Evolutionary conservation across 495 filamentous ascomycete species (phyloP), one percentile per base, ranked within the genome.

Genomic region (Chlorociboria aeruginascens): DNA sequence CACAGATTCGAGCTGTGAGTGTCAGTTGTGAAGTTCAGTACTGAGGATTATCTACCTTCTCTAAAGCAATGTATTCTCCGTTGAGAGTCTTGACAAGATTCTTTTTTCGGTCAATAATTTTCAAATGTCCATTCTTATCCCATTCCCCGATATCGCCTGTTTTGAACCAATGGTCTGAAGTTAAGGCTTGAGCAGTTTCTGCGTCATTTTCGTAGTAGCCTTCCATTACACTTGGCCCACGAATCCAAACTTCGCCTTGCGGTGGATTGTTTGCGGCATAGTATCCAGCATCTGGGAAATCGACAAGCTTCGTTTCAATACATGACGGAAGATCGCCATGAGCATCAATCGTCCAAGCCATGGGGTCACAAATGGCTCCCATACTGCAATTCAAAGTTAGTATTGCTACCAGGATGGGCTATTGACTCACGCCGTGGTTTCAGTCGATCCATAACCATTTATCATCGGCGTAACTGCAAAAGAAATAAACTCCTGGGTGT

Each of bases 1-100:
- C 50, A 94, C 70, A 4, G 86, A 89, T 71, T 98, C 92, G 46
- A 98, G 85, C 78, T 58, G n/a, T 30, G 9, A 10, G 10, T 35
- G 33, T 47, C 31, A 53, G 45, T 32, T 6, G 10, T 1, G 17
- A 28, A 12, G 10, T 86, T 73, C 83, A 54, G 83, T 6, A 28
- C 11, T 28, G 0, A 16, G 9, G 3, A 13, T n/a, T 1, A 30
- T 45, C 2, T 49, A 58, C 55, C 49, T 98, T 98, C 78, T 98
- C 92, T 13, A 98, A 74, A 31, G 92, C 92, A 63, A 98, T 95
- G 66, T 98, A 98, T 71, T 98, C 92, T 57, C 92, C 92, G 62
- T 89, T 86, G 42, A 85, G 72, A 1, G 88, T 98, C 79, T 95
- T 95, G 62, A 94, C 83, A 51, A 95, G 66, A 66, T 95, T 95